Evolutionary conservation across 169 alveolate species (phyloP).

Genomic region (Plasmodium vinckei): DNA sequence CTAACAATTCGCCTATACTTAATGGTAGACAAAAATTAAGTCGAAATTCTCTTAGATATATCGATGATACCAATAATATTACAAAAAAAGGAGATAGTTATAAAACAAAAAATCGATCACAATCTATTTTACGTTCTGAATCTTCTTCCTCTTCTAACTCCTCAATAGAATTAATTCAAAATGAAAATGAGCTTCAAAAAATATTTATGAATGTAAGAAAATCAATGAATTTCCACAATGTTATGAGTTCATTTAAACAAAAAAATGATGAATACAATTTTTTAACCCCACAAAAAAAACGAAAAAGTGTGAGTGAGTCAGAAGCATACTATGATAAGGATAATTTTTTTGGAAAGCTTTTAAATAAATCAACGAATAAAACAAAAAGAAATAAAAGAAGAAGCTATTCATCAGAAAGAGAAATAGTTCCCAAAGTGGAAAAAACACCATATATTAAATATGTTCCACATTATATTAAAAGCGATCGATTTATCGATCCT

Average conservation of each 20-base stretch:
- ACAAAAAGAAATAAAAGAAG: conserved; percentile 51
- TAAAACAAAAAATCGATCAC: no score
- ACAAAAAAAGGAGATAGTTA: no score
- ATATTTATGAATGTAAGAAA: conserved; percentile 71
- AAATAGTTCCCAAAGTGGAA: conserved; percentile 17
- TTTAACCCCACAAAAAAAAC: conserved; percentile 17
- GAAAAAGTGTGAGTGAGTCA: conserved; percentile 66
- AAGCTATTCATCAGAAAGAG: conserved; percentile 61
- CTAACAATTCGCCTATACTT: no score
- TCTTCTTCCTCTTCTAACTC: conserved; percentile 38
- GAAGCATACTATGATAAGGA: conserved; percentile 58
- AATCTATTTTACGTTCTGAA: conserved; percentile 4
- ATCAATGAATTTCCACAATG: conserved; percentile 68
- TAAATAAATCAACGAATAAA: background rate
- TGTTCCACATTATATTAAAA: conserved; percentile 64
- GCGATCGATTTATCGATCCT: conserved; percentile 61
- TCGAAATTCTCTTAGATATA: no score
- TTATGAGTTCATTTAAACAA: conserved; percentile 22
- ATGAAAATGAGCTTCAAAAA: conserved; percentile 62
- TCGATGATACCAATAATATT: no score
- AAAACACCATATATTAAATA: conserved; percentile 45
- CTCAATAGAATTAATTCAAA: conserved; percentile 70
- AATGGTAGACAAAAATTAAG: no score
- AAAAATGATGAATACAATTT: conserved; percentile 13
- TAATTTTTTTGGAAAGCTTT: background rate